phyloP scores from a whole-genome alignment of 2,329 filamentous ascomycete species.

The Exophiala aquamarina region DNA sequence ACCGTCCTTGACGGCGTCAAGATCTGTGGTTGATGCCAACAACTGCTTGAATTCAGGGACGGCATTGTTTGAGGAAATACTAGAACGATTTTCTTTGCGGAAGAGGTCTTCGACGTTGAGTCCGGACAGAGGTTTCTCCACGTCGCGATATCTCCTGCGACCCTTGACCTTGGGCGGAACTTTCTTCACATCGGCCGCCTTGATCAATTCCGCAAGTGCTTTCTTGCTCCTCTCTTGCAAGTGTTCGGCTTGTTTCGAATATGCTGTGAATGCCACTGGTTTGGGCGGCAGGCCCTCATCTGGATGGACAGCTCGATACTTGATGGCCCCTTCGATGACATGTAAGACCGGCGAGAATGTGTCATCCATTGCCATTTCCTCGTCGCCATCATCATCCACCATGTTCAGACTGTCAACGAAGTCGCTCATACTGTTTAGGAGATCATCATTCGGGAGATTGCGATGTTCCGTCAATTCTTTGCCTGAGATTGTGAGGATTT shows the following conservation, averaged over 20 bases:
- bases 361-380: constrained; percentile 78
- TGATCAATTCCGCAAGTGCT: constrained; percentile 63
- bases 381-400: constrained; percentile 65
- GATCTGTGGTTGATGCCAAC: constrained; percentile 60
- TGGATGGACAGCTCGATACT: constrained; percentile 75
- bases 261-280: constrained; percentile 67
- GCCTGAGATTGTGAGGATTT: constrained; percentile 82
- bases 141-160: constrained; percentile 65
- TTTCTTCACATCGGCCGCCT: constrained; percentile 78
- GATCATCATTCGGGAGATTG: constrained; percentile 72
- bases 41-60: constrained; percentile 89
- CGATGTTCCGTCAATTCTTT: constrained; percentile 78
- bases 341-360: constrained; percentile 85
- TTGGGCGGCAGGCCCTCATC: constrained; percentile 62
- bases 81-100: constrained; percentile 52
- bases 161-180: constrained; percentile 79
- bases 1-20: constrained; percentile 64
- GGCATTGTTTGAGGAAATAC: constrained; percentile 69
- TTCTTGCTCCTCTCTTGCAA: constrained; percentile 61
- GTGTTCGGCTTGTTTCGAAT: constrained; percentile 69
- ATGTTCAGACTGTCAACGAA: constrained; percentile 95
- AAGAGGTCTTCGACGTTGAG: constrained; percentile 83
- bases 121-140: constrained; percentile 81
- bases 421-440: constrained; percentile 79
- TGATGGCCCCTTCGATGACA: constrained; percentile 81